Base-by-base conservation (phyloP, 2,329 filamentous ascomycete genomes). In the Pseudogymnoascus sp. region DNA sequence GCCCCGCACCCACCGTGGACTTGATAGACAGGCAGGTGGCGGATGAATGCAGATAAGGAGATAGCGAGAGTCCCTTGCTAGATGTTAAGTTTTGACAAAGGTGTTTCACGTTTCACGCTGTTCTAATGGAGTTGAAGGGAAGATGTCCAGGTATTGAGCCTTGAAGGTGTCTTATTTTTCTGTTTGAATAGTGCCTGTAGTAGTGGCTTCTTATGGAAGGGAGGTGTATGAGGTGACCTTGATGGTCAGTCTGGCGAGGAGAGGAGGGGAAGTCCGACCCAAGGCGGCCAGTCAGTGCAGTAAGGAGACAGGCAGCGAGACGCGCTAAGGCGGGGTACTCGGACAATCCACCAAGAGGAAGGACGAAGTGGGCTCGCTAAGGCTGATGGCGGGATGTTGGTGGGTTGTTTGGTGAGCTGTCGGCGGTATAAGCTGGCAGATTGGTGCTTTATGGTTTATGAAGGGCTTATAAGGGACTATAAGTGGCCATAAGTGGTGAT, bases 21-120 rank as follows among this genome's bases (percentile, higher is more conserved):
- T 54, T 54, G 47, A 32, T 54, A 32, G 47, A 54, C 47, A 54
- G 28, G 28, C 47, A 54, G 47, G 47, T 34, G 28, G 30, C 47
- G 47, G 47, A 54, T 54, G 47, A 28, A 54, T 54, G 47, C 14
- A 54, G 47, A 34, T 54, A 54, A 54, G 47, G 32, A 54, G 47
- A 54, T 32, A 14, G 28, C 28, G 47, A 54, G 47, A 28, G 41
- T 6, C 38, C 20, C 20, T 22, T 47, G 22, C 4, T 54, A 12
- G 28, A 16, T 12, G 43, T 32, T 25, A 25, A 30, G 32, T 25
- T 50, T 54, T 54, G 43, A 54, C 43, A 54, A 32, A 32, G 43
- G 25, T 32, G 25, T 32, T 32, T 34, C 47, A 54, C n/a, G 47
- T 54, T 54, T 54, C 47, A 54, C 47, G 16, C 20, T 54, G 25